phyloP scores from a whole-genome alignment of 345 rosid genomes.

The Acer yangbiense region DNA sequence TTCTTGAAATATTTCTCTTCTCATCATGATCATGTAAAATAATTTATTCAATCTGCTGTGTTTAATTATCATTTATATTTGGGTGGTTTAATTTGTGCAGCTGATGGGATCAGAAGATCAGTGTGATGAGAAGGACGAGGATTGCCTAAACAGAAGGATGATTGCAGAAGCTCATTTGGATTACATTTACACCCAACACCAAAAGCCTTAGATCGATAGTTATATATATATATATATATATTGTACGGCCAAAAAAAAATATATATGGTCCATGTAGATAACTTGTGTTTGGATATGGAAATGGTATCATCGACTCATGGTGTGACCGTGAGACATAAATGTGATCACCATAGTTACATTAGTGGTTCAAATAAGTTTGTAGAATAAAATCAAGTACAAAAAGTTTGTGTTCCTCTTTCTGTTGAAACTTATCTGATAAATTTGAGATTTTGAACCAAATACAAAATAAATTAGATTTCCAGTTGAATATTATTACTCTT shows the following conservation, averaged over 20 bases:
- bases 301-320: not conserved
- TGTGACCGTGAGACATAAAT: not conserved
- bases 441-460: not conserved
- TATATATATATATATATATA: too few relatives aligned
- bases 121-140: conserved; percentile 54
- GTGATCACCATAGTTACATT: not conserved
- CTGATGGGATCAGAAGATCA: conserved; percentile 50
- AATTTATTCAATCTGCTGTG: too few relatives aligned
- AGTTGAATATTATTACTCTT: too few relatives aligned
- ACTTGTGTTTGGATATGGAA: not conserved
- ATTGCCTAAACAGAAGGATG: conserved; percentile 67
- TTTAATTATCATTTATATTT: not conserved
- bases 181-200: conserved; percentile 79
- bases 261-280: not conserved
- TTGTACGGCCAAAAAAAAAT: not conserved
- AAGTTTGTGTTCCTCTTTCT: not conserved
- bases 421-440: not conserved
- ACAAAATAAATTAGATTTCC: too few relatives aligned
- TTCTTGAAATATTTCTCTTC: not conserved
- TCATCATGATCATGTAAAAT: not conserved
- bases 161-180: conserved; percentile 77
- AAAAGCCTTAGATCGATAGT: conserved; percentile 36
- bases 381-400: not conserved
- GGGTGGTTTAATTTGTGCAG: conserved; percentile 23
- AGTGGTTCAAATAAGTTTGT: not conserved